phyloP scores from a whole-genome alignment of 768 basidiomycete species.

The Suillus placidus region DNA sequence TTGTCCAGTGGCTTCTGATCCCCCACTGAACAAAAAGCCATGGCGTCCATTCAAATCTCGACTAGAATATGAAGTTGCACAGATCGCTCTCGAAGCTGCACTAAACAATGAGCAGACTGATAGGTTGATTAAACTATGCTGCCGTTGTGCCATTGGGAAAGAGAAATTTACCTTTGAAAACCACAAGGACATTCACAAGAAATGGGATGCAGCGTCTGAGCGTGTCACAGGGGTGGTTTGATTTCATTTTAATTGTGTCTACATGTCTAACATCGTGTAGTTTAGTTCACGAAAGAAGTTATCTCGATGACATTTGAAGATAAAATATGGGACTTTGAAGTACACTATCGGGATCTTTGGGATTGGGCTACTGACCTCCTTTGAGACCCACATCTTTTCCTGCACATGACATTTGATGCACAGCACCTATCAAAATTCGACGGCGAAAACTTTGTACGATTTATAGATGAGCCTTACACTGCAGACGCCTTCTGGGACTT shows the following conservation, averaged over 20 bases:
- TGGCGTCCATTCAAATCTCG: conserved; percentile 35
- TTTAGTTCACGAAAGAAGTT: conserved; percentile 8
- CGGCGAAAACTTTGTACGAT: conserved; percentile 28
- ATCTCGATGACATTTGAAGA: conserved; percentile 23
- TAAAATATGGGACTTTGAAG: conserved; percentile 16
- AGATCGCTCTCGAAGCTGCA: conserved; percentile 26
- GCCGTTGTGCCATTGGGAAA: neutral
- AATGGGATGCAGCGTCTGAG: conserved; percentile 24
- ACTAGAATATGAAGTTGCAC: conserved; percentile 34
- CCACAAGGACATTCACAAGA: conserved; percentile 21
- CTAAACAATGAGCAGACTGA: conserved; percentile 24
- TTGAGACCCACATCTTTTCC: conserved; percentile 24
- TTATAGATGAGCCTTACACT: conserved; percentile 42
- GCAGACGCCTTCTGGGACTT: conserved; percentile 39
- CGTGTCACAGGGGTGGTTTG: conserved; percentile 13
- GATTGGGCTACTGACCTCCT: conserved; percentile 35
- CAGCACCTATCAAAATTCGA: conserved; percentile 31
- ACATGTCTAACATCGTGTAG: conserved; percentile 9
- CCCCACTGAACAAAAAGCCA: conserved; percentile 20
- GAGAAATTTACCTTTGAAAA: conserved; percentile 22
- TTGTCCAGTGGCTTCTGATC: neutral
- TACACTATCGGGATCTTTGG: conserved; percentile 28
- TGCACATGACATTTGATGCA: conserved; percentile 36
- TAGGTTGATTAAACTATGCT: conserved; percentile 23
- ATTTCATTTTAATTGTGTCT: neutral